Evolutionary conservation across 352 stramenopile species (phyloP), one percentile per base, ranked within the genome.

Genomic region (Globisporangium paddicum): DNA sequence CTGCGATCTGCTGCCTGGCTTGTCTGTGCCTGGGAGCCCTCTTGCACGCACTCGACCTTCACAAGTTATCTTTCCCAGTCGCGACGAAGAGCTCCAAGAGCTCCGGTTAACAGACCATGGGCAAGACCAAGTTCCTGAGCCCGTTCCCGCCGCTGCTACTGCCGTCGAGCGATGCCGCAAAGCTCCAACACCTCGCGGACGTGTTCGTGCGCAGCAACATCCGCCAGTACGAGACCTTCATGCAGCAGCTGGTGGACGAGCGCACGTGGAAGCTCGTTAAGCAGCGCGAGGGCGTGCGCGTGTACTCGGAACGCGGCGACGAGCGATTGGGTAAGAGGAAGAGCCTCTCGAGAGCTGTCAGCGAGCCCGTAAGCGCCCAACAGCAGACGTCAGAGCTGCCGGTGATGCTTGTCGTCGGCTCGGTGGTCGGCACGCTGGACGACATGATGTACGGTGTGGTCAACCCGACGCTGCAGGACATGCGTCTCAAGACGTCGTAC

Each of bases 131-230:
- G 54, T 60, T 53, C 41, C 25, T 44, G 37, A 60, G 16, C 21
- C 73, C 70, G n/a, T 77, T 82, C 57, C 60, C 48, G n/a, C 60
- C 68, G 1, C 19, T 82, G 42, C 30, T 67, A 28, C 61, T 82
- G 30, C 56, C 53, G 32, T 46, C 58, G 9, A 40, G 19, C 7
- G 73, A 79, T 34, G 62, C 68, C 34, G 60, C 64, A n/a, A 40
- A 46, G 10, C 51, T 82, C 11, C 26, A 63, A 16, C 47, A 70
- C 2, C 52, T 82, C 26, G 46, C 65, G 28, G 60, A 71, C 19
- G 26, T 57, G 8, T 61, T 82, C 28, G 44, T 75, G 23, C 19
- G 42, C 5, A 59, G 73, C 3, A 67, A 63, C 45, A 55, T 67
- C 10, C 40, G 53, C 6, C 60, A 77, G 28, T 77, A 72, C 54